Conservation (phyloP, 345 rosid genomes). For the Citrus cavaleriei region DNA sequence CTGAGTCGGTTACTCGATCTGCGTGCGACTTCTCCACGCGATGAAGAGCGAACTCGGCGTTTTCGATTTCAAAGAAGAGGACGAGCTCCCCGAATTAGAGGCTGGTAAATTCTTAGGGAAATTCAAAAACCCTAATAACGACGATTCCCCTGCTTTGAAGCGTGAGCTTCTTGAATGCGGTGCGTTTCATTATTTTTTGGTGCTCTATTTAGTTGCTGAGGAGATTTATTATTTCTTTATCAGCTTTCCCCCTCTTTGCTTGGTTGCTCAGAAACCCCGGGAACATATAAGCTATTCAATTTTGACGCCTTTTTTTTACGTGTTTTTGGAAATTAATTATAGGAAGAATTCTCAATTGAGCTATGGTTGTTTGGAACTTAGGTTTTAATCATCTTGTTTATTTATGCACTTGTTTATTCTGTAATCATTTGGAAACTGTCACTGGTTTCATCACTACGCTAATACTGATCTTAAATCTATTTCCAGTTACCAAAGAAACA, state of each 20-base stretch:
- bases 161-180: conserved; percentile 49
- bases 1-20: conserved; percentile 12
- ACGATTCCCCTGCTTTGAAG: conserved; percentile 36
- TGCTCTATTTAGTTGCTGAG: background rate
- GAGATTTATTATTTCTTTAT: background rate
- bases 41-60: conserved; percentile 57
- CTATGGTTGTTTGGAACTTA: background rate
- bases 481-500: conserved; percentile 42
- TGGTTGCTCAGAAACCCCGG: conserved; percentile 1
- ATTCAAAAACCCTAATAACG: conserved; percentile 57
- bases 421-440: background rate
- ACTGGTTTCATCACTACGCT: background rate
- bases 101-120: conserved; percentile 43
- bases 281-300: background rate
- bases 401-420: background rate
- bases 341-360: background rate
- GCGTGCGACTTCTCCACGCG: conserved; percentile 1
- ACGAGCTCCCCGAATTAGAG: conserved; percentile 50
- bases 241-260: background rate
- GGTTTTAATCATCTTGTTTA: background rate
- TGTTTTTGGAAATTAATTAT: conserved; percentile 3
- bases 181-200: conserved; percentile 24
- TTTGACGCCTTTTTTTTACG: background rate
- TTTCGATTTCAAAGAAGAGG: conserved; percentile 73
- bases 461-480: conserved; percentile 10